Base-by-base conservation (phyloP, 176 grass and related monocot species). In the Triticum turgidum region DNA sequence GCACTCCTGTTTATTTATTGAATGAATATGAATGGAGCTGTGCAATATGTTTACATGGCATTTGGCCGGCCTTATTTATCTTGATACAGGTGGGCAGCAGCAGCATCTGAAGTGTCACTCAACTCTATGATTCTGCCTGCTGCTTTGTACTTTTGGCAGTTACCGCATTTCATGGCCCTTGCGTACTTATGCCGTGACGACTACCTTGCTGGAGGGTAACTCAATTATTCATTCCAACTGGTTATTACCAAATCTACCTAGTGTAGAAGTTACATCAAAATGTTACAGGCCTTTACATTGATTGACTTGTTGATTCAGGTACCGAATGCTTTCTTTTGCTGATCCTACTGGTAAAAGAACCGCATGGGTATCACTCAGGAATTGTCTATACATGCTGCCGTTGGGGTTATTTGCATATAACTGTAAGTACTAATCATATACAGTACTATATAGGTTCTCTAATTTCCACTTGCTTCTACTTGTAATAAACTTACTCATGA, bases 131-230 rank as follows among this genome's bases (percentile, higher is more conserved):
- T 98, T 88, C 93, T 98, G 59, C 96, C 96, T 73, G 90, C 93
- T 44, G 90, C 93, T 74, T 69, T 98, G 82, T 98, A 95, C 89
- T 96, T 80, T 79, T 98, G 96, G 96, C 96, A 98, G 80, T 86
- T 98, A 87, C 93, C 96, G 6, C 96, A 98, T 84, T 98, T 98
- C 63, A 98, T 98, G 96, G 91, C 96, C 70, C 96, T 98, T 44
- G 93, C 96, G 1, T 98, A 98, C 77, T 82, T 98, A 77, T 98
- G 96, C 82, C 93, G 93, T 6, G 63, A 77, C 11, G 96, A 96
- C 85, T 98, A 98, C 71, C 65, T 96, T 80, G 87, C 93, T 85
- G 93, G 96, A 94, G 93, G 96, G 96, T 98, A 91, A 83, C 5
- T 92, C 51, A 73, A 82, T 52, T 56, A 54, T 52, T 52, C 6